phyloP scores from a whole-genome alignment of 2,329 filamentous ascomycete genomes.

The Trichoderma sp. region DNA sequence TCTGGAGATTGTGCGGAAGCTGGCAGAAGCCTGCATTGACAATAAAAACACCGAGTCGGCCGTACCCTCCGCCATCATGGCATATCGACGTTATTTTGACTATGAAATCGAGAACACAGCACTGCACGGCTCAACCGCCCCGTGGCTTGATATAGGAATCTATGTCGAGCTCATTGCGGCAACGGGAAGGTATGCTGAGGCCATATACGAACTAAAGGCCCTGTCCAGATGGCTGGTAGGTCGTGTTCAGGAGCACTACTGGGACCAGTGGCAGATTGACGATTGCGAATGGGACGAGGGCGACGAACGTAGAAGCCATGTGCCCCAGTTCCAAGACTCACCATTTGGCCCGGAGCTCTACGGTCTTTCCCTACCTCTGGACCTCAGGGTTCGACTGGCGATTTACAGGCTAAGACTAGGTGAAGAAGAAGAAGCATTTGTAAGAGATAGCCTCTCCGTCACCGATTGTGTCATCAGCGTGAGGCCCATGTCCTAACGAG shows the following conservation, averaged over 20 bases:
- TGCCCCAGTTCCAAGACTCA: conserved; percentile 62
- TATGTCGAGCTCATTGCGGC: conserved; percentile 80
- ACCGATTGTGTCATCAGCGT: neutral
- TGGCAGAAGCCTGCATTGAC: conserved; percentile 60
- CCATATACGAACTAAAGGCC: conserved; percentile 68
- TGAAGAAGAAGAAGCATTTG: conserved; percentile 71
- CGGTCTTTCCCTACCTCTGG: conserved; percentile 73
- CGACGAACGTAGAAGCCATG: conserved; percentile 65
- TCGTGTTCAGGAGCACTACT: conserved; percentile 71
- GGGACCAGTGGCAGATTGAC: conserved; percentile 72
- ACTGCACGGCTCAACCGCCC: conserved; percentile 45
- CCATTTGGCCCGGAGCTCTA: conserved; percentile 62
- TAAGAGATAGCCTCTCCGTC: conserved; percentile 46
- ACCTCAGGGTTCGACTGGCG: conserved; percentile 82
- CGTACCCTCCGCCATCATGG: conserved; percentile 47
- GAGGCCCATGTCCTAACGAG: neutral
- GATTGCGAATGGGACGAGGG: conserved; percentile 88
- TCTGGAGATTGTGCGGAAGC: conserved; percentile 56
- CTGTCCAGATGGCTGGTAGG: conserved; percentile 82
- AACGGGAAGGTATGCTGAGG: conserved; percentile 63
- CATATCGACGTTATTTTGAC: conserved; percentile 53
- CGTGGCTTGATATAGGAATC: conserved; percentile 83
- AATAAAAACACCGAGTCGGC: conserved; percentile 49
- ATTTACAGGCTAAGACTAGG: conserved; percentile 76
- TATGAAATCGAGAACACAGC: conserved; percentile 43